Evolutionary conservation across 176 grass and related monocot genomes (phyloP), one percentile per base, ranked within the genome.

Genomic region (Aegilops sharonensis): DNA sequence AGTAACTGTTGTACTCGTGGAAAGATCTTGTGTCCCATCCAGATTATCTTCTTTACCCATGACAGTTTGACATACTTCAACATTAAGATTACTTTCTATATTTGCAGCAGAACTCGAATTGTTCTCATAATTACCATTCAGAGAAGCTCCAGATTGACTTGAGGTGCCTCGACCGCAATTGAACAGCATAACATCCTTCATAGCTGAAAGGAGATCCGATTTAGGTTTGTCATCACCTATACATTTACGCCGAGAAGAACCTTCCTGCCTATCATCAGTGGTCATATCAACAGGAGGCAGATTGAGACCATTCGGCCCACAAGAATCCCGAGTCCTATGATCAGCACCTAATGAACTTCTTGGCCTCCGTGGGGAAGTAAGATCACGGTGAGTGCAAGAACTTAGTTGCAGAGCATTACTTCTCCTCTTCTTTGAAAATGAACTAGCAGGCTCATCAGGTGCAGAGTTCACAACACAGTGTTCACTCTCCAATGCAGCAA

Each of bases 381-480:
- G 84, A 75, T 78, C 65, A 87, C 31, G 78, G 32, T 63, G 76
- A 62, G 45, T 31, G 62, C 72, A 71, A 52, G 86, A 88, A 65
- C 54, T 76, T 56, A 91, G 75, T 52, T 60, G 84, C 59, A 54
- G 84, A 77, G 72, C 11, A 71, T 85, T 89, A 62, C 69, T 83
- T 61, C 61, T 68, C 36, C 82, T 89, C 81, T 92, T 91, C 40
- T 71, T 91, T 77, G 90, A 88, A 77, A 83, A 85, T 82, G 84
- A 93, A 79, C 37, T 81, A 89, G 88, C 72, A 81, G 75, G 92
- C 29, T 90, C 81, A 54, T 78, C 85, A 88, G 82, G 59, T 78
- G 78, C 77, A 86, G 84, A 91, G 88, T 95, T 88, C 36, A 84
- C 76, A 77, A 85, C 87, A 89, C 87, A 90, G 25, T 45, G 57